A percentile compares a stretch with the other conserved stretches of the same genome.
Evolutionary conservation across 371 early-diverging fungal genomes (phyloP).

Genomic region (Coemansia sp.): DNA sequence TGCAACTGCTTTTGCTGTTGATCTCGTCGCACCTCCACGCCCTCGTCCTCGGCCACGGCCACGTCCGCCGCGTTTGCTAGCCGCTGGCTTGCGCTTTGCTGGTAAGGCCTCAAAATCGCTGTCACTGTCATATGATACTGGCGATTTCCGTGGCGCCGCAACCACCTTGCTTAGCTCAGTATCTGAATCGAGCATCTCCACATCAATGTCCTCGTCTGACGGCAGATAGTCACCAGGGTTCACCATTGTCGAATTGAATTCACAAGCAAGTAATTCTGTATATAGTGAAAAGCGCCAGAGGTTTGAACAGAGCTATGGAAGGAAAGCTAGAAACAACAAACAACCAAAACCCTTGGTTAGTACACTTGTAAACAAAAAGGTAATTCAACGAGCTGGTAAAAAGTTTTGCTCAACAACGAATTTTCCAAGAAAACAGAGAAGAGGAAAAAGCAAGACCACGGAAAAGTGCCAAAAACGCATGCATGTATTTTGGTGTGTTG

Average conservation of each 20-base stretch:
- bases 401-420: neutral
- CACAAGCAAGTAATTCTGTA: neutral
- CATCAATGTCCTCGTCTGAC: conserved; percentile 49
- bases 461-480: neutral
- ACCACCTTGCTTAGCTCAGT: conserved; percentile 39
- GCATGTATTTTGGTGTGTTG: neutral
- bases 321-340: neutral
- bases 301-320: neutral
- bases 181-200: conserved; percentile 51
- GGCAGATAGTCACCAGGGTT: conserved; percentile 39
- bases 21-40: conserved; percentile 19
- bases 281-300: too few species aligned
- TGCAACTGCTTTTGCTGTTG: conserved; percentile 8
- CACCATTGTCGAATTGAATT: conserved; percentile 9
- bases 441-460: neutral
- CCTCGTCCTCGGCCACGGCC: conserved; percentile 40
- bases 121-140: conserved; percentile 22
- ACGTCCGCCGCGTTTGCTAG: conserved; percentile 30
- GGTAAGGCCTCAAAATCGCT: conserved; percentile 38
- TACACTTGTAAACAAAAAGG: neutral
- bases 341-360: neutral
- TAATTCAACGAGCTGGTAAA: neutral
- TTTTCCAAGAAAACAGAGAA: neutral
- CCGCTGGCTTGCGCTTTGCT: conserved; percentile 31
- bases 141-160: conserved; percentile 4